Base-by-base conservation (phyloP, 2,329 filamentous ascomycete genomes). In the Aspergillus tubingensis region DNA sequence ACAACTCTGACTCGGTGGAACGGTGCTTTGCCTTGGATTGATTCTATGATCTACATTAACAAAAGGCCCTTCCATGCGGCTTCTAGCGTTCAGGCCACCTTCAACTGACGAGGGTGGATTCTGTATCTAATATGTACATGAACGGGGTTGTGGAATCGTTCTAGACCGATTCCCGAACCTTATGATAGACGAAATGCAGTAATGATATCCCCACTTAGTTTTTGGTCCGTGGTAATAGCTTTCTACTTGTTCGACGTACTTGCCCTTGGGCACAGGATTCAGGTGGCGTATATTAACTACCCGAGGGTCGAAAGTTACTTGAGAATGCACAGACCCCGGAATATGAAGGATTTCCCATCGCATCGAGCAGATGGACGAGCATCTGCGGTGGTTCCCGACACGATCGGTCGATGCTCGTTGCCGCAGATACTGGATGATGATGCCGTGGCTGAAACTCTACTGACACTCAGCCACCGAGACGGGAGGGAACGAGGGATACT, bases 1-100 rank as follows among this genome's bases (percentile, higher is more conserved):
- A 88, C 66, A 82, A 86, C 64, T 78, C 73, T 27, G 74, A 78
- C 6, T 72, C 69, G n/a, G 81, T 82, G 47, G 85, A 88, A 72
- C 77, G 85, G 57, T 88, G 85, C 69, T 88, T 87, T 77, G 82
- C 83, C 2, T 62, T 85, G 57, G 71, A 75, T 23, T 49, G 30
- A 30, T 48, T 10, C 5, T 10, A 15, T 49, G 30, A 23, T 39
- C 8, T 8, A 5, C n/a, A 10, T n/a, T n/a, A n/a, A 2, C 3
- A 25, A 15, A 8, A 13, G 0, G 23, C 23, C 21, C 5, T 30
- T n/a, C 27, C 32, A 17, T 25, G 25, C n/a, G 15, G 47, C 13
- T 30, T 27, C 7, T 27, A 17, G 47, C 47, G n/a, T 32, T n/a
- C n/a, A 50, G 25, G 21, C 44, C 44, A 23, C 39, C 39, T 19